A percentile compares a stretch with the other conserved stretches of the same genome.
phyloP scores from a whole-genome alignment of 2,329 filamentous ascomycete genomes.

The Rosellinia necatrix region DNA sequence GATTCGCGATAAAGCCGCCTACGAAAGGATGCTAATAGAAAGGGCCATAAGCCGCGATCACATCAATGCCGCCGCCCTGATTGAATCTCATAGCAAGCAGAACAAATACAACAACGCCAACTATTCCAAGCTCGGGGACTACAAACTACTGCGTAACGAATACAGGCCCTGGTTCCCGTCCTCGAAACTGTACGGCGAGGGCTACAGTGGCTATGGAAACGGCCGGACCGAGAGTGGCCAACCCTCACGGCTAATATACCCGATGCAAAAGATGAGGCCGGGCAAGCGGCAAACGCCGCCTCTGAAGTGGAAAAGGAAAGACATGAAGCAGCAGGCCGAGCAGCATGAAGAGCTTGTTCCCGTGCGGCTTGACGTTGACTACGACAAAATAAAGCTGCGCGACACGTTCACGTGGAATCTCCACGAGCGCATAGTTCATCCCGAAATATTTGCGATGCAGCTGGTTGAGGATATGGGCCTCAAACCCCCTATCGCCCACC shows the following conservation, averaged over 20 bases:
- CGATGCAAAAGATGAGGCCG: constrained; percentile 72
- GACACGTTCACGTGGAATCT: constrained; percentile 99
- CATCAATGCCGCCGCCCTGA: constrained; percentile 58
- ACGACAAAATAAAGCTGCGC: constrained; percentile 92
- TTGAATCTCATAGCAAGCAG: constrained; percentile 56
- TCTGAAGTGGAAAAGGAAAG: constrained; percentile 76
- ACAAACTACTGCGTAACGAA: constrained; percentile 62
- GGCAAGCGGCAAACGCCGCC: constrained; percentile 76
- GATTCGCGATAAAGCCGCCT: constrained; percentile 60
- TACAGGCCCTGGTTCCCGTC: constrained; percentile 61
- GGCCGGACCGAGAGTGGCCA: constrained; percentile 74
- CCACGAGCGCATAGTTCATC: constrained; percentile 81
- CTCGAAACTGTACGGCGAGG: constrained; percentile 67
- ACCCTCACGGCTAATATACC: constrained; percentile 77
- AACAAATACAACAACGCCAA: constrained; percentile 65
- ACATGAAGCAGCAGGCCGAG: constrained; percentile 84
- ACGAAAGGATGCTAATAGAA: constrained; percentile 58
- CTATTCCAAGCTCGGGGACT: constrained; percentile 71
- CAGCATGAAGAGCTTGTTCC: constrained; percentile 91
- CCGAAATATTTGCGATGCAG: constrained; percentile 84
- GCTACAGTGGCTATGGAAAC: constrained; percentile 90
- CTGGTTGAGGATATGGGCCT: constrained; percentile 89
- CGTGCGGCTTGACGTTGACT: constrained; percentile 88
- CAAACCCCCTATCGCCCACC: constrained; percentile 70
- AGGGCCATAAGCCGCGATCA: constrained; percentile 59